These are phyloP conservation scores for Chlamydomonas asymmetrica DNA, from an alignment of 139 green algal species.

Conservation along the genomic window DNA sequence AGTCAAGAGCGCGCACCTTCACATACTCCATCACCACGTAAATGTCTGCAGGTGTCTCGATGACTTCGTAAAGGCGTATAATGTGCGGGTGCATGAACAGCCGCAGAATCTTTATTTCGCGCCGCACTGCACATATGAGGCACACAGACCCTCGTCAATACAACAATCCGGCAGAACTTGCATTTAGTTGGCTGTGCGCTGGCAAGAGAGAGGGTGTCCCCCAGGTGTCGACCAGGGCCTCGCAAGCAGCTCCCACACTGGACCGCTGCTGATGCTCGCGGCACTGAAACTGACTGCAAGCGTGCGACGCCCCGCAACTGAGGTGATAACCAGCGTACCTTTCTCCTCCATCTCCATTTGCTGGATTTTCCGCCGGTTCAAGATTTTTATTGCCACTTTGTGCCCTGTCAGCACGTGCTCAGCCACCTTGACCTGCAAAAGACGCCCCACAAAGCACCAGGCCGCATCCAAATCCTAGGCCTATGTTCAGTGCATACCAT, in stretches of 20 bases:
- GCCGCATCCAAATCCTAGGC: background rate
- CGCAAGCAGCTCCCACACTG: too few relatives aligned
- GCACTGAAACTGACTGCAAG: too few relatives aligned
- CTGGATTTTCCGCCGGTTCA: conserved; percentile 99
- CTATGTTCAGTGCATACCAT: background rate
- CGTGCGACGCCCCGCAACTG: too few relatives aligned
- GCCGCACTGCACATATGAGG: conserved; percentile 62
- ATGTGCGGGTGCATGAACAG: conserved; percentile 99
- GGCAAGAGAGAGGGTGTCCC: too few relatives aligned
- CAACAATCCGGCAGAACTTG: too few relatives aligned
- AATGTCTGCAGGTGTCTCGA: conserved; percentile 96
- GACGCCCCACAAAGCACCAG: background rate
- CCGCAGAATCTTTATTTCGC: conserved; percentile 96
- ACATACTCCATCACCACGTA: conserved; percentile 99
- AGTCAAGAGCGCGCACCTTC: conserved; percentile 62
- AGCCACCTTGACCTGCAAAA: conserved; percentile 89
- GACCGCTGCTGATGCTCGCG: too few relatives aligned
- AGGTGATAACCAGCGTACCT: too few relatives aligned
- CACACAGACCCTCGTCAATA: background rate
- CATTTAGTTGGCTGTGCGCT: too few relatives aligned
- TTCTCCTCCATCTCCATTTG: conserved; percentile 99
- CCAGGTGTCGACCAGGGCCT: too few relatives aligned
- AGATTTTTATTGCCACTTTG: conserved; percentile 99
- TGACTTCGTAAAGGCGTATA: conserved; percentile 98
- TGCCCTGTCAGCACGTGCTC: conserved; percentile 97